Evolutionary conservation across 1,284 basidiomycete genomes (phyloP), one percentile per base, ranked within the genome.

Genomic region (Cystobasidium slooffiae): DNA sequence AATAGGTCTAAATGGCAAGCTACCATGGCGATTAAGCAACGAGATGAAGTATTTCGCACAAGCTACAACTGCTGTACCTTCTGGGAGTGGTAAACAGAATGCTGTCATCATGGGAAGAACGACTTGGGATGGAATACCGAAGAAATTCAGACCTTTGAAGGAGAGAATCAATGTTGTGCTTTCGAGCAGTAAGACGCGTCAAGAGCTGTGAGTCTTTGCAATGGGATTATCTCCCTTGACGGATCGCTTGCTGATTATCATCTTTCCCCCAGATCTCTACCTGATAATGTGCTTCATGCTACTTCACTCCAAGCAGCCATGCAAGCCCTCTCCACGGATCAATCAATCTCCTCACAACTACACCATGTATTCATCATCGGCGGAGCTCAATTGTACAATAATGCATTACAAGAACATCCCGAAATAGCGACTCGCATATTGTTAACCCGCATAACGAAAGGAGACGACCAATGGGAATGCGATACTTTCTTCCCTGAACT

Each of bases 121-220:
- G 80, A 97, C 94, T 20, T 99, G 97, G 97, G 93, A 97, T 82
- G 93, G 92, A 81, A 99, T 99, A 75, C 96, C 97, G n/a, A 78
- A 81, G 7, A 92, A 89, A 82, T 93, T 92, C 83, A 87, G 92
- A 76, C 97, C 97, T 2, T 85, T 99, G 37, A 85, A 87, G 55
- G 87, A 87, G 43, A 86, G 97, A 51, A 77, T 88, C 75, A 99
- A 99, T 81, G 82, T 96, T 16, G 89, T 99, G 46, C 85, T 97
- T 46, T 93, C 89, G 78, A 85, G 31, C 31, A 31, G 88, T 41
- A 88, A 90, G 78, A 64, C 81, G 7, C 82, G 85, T 39, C 90
- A 89, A 78, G 83, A 88, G 65, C 80, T 93, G 90, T 94, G 81
- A 78, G 89, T 85, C 39, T 22, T 1, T 31, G 31, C 31, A 31